Percentiles rank a stretch among this genome's conserved stretches.
These are phyloP conservation scores for apple (Malus domestica) DNA, from an alignment of 306 rosid genomes.

Conservation along the genomic window DNA sequence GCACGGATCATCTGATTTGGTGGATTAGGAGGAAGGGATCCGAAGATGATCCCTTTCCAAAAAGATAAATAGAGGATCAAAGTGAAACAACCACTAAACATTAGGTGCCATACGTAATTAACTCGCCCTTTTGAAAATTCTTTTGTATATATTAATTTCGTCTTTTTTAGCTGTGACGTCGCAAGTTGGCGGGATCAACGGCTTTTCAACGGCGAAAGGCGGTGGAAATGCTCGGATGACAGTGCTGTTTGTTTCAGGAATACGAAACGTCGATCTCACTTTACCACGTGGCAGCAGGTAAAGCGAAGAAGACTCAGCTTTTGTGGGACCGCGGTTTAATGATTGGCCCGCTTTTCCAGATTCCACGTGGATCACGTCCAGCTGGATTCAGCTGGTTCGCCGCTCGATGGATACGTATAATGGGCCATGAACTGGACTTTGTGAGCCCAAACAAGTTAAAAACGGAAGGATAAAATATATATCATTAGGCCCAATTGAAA, in stretches of 20 bases:
- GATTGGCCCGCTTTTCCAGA: constrained; percentile 14
- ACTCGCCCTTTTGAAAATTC: too few relatives aligned
- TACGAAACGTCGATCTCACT: constrained; percentile 2
- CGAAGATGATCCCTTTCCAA: too few relatives aligned
- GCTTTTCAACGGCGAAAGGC: constrained; percentile 57
- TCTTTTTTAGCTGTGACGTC: constrained; percentile 20
- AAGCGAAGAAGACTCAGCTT: neutral
- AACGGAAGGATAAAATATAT: neutral
- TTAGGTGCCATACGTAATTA: too few relatives aligned
- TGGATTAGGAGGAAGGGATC: too few relatives aligned
- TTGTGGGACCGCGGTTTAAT: constrained; percentile 4
- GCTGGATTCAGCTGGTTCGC: constrained; percentile 18
- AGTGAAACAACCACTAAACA: too few relatives aligned
- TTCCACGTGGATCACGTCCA: constrained; percentile 40
- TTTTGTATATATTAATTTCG: too few relatives aligned
- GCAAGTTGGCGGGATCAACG: constrained; percentile 63
- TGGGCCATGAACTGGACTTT: neutral
- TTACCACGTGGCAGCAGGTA: constrained; percentile 37
- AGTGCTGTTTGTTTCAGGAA: neutral
- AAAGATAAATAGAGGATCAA: too few relatives aligned
- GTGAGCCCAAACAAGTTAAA: neutral
- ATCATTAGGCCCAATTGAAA: neutral
- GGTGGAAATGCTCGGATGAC: constrained; percentile 11
- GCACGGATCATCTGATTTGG: accelerated
- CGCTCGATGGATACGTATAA: neutral